Conservation (phyloP, 2,329 filamentous ascomycete species). For the Fusarium humuli region DNA sequence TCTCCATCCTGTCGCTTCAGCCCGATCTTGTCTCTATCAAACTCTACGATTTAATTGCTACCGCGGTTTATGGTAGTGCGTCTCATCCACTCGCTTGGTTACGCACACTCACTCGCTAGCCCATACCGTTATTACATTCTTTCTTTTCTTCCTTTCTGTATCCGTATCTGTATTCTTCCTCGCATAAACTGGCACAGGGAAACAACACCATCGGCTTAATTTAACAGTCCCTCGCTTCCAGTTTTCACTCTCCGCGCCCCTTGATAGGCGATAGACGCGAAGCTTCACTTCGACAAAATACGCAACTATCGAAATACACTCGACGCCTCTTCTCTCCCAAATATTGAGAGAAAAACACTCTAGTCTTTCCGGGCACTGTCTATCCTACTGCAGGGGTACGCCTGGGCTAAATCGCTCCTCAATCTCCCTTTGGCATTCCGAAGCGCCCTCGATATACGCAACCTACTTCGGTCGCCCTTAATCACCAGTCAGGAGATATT, state of each 20-base stretch:
- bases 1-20: constrained; percentile 31
- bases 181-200: constrained; percentile 3
- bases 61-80: constrained; percentile 41
- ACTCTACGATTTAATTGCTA: constrained; percentile 31
- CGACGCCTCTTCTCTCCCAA: neutral
- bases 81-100: constrained; percentile 43
- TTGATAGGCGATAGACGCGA: constrained; percentile 35
- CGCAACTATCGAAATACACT: constrained; percentile 5
- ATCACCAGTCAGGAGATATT: neutral
- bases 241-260: constrained; percentile 22
- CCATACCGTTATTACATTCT: constrained; percentile 30
- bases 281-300: constrained; percentile 25
- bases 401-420: constrained; percentile 6
- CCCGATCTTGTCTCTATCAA: constrained; percentile 36
- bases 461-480: constrained; percentile 19
- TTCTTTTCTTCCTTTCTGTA: constrained; percentile 22
- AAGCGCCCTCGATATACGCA: constrained; percentile 18
- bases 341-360: neutral
- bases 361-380: constrained; percentile 14
- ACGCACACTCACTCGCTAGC: constrained; percentile 36
- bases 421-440: constrained; percentile 34
- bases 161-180: constrained; percentile 17
- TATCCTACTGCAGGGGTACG: constrained; percentile 14
- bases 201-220: constrained; percentile 20
- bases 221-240: constrained; percentile 32